phyloP scores from a whole-genome alignment of 345 rosid species.

The Lenwebbia sp. region DNA sequence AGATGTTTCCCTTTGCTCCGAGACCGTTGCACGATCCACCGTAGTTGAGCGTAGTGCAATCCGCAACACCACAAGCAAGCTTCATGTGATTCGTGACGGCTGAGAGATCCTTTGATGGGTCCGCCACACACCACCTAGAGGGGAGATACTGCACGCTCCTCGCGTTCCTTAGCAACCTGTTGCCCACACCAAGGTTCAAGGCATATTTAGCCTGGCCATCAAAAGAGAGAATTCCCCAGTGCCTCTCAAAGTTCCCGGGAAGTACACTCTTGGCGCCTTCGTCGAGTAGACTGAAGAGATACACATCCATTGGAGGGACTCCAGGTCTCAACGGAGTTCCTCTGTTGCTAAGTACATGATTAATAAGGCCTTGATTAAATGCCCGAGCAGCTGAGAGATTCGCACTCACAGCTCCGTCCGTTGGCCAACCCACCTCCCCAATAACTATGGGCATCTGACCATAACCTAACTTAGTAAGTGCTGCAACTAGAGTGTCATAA shows the following conservation, averaged over 20 bases:
- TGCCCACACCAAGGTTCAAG: conserved; percentile 70
- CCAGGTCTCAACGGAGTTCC: conserved; percentile 93
- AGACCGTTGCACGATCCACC: conserved; percentile 87
- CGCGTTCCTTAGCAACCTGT: conserved; percentile 56
- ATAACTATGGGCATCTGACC: conserved; percentile 85
- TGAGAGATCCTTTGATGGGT: conserved; percentile 57
- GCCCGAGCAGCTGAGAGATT: conserved; percentile 76
- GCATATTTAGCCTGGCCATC: conserved; percentile 96
- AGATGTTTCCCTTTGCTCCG: conserved; percentile 77
- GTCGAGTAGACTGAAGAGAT: conserved; percentile 82
- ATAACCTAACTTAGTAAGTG: conserved; percentile 74
- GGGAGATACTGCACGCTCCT: conserved; percentile 72
- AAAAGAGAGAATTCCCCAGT: conserved; percentile 94
- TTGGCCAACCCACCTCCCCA: conserved; percentile 98
- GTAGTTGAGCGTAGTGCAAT: conserved; percentile 78
- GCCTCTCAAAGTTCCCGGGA: conserved; percentile 93
- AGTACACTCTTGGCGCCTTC: conserved; percentile 80
- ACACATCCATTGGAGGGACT: conserved; percentile 65
- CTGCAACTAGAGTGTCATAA: conserved; percentile 80
- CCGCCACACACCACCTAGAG: conserved; percentile 90
- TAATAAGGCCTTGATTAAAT: conserved; percentile 84
- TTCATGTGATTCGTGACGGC: conserved; percentile 57
- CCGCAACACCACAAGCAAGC: conserved; percentile 71
- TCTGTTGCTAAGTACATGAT: conserved; percentile 52
- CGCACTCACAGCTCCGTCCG: conserved; percentile 75